Percentiles rank a stretch among this genome's conserved stretches.
Evolutionary conservation across 805 yeast species (phyloP).

Genomic region (Nakazawaea ishiwadae): DNA sequence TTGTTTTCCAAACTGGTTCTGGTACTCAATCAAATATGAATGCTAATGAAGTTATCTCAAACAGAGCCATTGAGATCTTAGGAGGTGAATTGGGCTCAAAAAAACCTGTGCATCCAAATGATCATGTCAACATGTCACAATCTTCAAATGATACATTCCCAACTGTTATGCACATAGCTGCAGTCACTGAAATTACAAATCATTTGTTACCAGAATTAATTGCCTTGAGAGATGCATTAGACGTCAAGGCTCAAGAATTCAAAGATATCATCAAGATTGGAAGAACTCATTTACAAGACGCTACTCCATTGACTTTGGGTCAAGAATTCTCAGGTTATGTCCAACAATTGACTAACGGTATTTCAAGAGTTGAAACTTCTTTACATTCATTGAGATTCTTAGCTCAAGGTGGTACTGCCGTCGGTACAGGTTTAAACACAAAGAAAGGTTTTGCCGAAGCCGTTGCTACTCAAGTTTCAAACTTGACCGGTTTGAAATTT

Average conservation of each 20-base stretch:
- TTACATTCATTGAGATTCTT: constrained; percentile 74
- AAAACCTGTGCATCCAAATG: constrained; percentile 95
- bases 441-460: constrained; percentile 82
- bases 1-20: constrained; percentile 97
- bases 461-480: constrained; percentile 81
- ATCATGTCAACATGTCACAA: constrained; percentile 97
- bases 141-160: constrained; percentile 99
- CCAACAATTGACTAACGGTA: constrained; percentile 88
- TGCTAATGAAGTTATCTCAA: constrained; percentile 97
- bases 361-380: constrained; percentile 73
- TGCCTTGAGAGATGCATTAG: constrained; percentile 72
- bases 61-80: constrained; percentile 93
- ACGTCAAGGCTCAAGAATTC: constrained; percentile 78
- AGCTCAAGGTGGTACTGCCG: constrained; percentile 99
- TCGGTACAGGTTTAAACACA: constrained; percentile 97
- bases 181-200: constrained; percentile 80
- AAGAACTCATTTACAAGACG: constrained; percentile 98
- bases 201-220: constrained; percentile 77
- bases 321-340: constrained; percentile 98
- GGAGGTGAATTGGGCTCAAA: constrained; percentile 93
- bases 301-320: constrained; percentile 95
- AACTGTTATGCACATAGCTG: constrained; percentile 99
- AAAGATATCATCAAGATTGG: constrained; percentile 92
- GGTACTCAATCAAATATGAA: constrained; percentile 99
- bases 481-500: constrained; percentile 84